Evolutionary conservation across 164 flowering plant species (phyloP).

Genomic region (Vitis rotundifolia): DNA sequence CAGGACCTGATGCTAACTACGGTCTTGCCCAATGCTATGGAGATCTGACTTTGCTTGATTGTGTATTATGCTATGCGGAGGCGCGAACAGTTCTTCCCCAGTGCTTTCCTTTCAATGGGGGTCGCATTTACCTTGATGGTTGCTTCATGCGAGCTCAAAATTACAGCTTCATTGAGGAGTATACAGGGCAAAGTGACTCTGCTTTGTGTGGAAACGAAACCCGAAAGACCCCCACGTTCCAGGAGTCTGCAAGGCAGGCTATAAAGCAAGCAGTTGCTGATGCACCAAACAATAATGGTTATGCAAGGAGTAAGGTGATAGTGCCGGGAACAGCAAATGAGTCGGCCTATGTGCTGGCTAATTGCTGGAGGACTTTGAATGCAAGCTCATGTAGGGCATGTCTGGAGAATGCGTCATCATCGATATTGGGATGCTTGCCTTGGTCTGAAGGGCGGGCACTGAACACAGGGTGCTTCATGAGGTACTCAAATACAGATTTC

Average conservation of each 20-base stretch:
- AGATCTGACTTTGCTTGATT: conserved; percentile 70
- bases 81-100: conserved; percentile 73
- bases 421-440: conserved; percentile 69
- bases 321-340: conserved; percentile 44
- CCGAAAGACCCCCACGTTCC: conserved; percentile 33
- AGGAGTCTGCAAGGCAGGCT: conserved; percentile 48
- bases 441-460: conserved; percentile 82
- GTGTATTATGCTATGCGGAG: conserved; percentile 67
- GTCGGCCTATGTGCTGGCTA: conserved; percentile 67
- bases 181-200: conserved; percentile 49
- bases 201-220: conserved; percentile 60
- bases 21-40: conserved; percentile 90
- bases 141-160: conserved; percentile 78
- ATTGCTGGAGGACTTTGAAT: conserved; percentile 77
- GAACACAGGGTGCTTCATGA: conserved; percentile 84
- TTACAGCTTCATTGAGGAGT: conserved; percentile 64
- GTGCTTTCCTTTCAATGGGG: conserved; percentile 64
- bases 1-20: conserved; percentile 58
- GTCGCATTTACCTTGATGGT: conserved; percentile 72
- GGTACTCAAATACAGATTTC: conserved; percentile 78
- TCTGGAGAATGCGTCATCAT: conserved; percentile 63
- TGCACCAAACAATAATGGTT: conserved; percentile 53
- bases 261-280: conserved; percentile 36
- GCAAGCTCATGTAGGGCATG: conserved; percentile 63
- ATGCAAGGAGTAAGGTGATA: conserved; percentile 37